These are phyloP conservation scores for Stephanodiscus minutulus DNA, from an alignment of 108 stramenopile species.

Conservation along the genomic window DNA sequence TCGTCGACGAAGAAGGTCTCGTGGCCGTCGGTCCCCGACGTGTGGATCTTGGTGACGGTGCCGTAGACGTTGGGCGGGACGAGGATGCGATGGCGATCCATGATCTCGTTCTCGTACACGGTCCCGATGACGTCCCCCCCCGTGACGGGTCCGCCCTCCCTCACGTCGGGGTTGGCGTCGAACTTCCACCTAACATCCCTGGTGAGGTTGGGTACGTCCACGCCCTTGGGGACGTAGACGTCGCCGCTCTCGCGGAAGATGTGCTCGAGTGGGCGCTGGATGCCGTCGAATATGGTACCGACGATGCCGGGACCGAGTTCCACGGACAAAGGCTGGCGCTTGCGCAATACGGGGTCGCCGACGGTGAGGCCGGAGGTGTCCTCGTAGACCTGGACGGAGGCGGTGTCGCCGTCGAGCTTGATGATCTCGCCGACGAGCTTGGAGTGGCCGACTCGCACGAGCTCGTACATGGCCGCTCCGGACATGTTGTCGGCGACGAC, in stretches of 20 bases:
- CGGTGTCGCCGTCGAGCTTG: slow-evolving; percentile 99
- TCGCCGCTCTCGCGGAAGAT: slow-evolving; percentile 88
- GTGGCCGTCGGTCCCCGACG: slow-evolving; percentile 92
- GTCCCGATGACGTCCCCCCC: slow-evolving; percentile 96
- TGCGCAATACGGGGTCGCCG: slow-evolving; percentile 95
- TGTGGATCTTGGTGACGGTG: slow-evolving; percentile 93
- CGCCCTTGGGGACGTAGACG: slow-evolving; percentile 98
- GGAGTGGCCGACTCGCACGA: slow-evolving; percentile 98
- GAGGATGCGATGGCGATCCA: slow-evolving; percentile 96
- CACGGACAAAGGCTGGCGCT: slow-evolving; percentile 95
- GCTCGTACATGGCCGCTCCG: slow-evolving; percentile 99
- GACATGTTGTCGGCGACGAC: slow-evolving; percentile 99
- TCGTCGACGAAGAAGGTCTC: slow-evolving; percentile 94
- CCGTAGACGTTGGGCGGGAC: slow-evolving; percentile 99
- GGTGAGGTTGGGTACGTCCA: slow-evolving; percentile 94
- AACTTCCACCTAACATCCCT: slow-evolving; percentile 92
- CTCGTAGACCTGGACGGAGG: slow-evolving; percentile 99
- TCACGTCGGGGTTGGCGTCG: slow-evolving; percentile 81
- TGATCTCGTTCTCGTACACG: slow-evolving; percentile 98
- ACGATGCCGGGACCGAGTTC: slow-evolving; percentile 99
- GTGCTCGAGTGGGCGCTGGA: slow-evolving; percentile 97
- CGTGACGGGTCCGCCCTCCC: slow-evolving; percentile 92
- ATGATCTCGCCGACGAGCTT: slow-evolving; percentile 99
- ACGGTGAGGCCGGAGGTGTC: slow-evolving; percentile 98
- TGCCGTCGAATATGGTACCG: slow-evolving; percentile 99